Percentiles rank a stretch among this genome's conserved stretches.
Evolutionary conservation across 805 yeast species (phyloP).

Genomic region (Schwanniomyces occidentalis): DNA sequence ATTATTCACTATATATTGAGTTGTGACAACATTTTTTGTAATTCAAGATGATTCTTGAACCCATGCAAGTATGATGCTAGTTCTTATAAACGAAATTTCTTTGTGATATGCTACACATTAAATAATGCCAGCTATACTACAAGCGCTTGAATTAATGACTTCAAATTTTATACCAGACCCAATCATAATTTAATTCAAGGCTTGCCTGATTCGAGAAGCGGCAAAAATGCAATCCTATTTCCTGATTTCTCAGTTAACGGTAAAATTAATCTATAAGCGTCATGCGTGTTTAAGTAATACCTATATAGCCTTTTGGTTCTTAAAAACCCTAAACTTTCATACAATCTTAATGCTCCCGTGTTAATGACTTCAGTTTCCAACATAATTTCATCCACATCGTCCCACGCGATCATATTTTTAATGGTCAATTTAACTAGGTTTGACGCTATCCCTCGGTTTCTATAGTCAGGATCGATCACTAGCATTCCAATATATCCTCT

Average conservation of each 20-base stretch:
- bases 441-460: constrained; percentile 85
- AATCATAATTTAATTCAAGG: too few relatives aligned
- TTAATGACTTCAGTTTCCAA: constrained; percentile 91
- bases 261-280: constrained; percentile 82
- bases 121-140: too few relatives aligned
- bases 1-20: too few relatives aligned
- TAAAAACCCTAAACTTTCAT: constrained; percentile 76
- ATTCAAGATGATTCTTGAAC: too few relatives aligned
- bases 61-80: too few relatives aligned
- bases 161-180: too few relatives aligned
- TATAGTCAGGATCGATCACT: constrained; percentile 68
- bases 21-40: too few relatives aligned
- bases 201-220: constrained; percentile 8
- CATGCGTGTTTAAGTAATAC: constrained; percentile 89
- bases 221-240: constrained; percentile 54
- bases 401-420: constrained; percentile 57
- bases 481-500: constrained; percentile 97
- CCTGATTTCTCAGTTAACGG: constrained; percentile 64
- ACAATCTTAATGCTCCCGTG: constrained; percentile 62
- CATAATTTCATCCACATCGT: constrained; percentile 84
- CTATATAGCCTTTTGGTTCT: constrained; percentile 75
- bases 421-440: constrained; percentile 63
- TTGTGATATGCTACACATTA: too few relatives aligned
- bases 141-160: too few relatives aligned
- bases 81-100: too few relatives aligned